Base-by-base conservation (phyloP, 2,329 filamentous ascomycete genomes). In the Cladophialophora carrionii region DNA sequence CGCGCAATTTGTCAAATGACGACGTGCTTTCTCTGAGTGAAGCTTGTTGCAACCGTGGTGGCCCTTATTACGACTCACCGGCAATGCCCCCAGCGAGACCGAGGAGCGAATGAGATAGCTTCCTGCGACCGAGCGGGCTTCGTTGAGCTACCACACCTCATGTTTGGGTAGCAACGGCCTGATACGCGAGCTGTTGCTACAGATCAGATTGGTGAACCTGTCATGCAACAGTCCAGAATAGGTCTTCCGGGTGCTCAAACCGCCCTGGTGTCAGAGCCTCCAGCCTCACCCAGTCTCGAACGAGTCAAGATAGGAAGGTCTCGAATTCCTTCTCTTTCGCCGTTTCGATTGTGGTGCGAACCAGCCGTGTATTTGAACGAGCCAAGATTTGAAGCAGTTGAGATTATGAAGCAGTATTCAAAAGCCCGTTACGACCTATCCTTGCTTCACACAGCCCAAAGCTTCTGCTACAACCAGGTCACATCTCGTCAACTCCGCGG, bases 1-100 rank as follows among this genome's bases (percentile, higher is more conserved):
- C 52, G 52, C 29, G 52, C 52, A 54, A 54, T 54, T 54, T 54
- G 52, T 54, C 52, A 54, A 54, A 34, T 54, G 52, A 54, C 52
- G 52, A 54, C 52, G 29, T 31, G 24, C 26, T 54, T 54, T 24
- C 24, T 12, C 48, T 51, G 22, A 24, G 20, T 51, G 14, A 29
- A 29, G 20, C 24, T 22, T 12, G 6, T 10, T 14, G 20, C 24
- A 51, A 14, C 10, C 20, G 20, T 4, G n/a, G 20, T 12, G 48
- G 24, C 48, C 1, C 20, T 43, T 43, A 8, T n/a, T 9, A 1
- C 17, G n/a, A 6, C 17, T 7, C 37, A 43, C 3, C 37, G 37
- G 37, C 37, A 43, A 43, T 43, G 7, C 37, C 37, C 37, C 37
- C 14, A n/a, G 7, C 17, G 8, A n/a, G 37, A 43, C 37, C 37